A percentile compares a stretch with the other conserved stretches of the same genome.
phyloP scores from a whole-genome alignment of 768 basidiomycete species.

The Lactarius deliciosus region DNA sequence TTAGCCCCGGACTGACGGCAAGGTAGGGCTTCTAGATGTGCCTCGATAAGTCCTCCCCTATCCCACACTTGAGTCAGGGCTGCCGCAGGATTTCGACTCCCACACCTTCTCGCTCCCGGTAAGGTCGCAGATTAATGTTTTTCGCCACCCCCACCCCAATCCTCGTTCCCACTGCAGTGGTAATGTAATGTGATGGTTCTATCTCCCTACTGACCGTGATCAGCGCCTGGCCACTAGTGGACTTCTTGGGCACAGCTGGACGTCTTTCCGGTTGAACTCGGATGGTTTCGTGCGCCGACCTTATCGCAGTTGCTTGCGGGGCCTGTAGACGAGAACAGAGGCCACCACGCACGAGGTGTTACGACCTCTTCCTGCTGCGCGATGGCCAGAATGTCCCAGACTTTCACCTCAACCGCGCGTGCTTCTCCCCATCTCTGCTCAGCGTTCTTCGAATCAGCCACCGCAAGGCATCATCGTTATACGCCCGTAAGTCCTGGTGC shows the following conservation, averaged over 20 bases:
- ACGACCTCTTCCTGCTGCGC: not conserved
- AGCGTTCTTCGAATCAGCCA: conserved; percentile 7
- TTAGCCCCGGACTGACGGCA: not conserved
- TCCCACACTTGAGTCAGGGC: conserved; percentile 9
- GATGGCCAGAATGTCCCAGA: conserved; percentile 15
- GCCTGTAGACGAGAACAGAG: not conserved
- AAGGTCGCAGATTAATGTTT: not conserved
- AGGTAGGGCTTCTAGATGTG: conserved; percentile 25
- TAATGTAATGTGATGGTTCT: conserved; percentile 2
- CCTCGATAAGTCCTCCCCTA: conserved; percentile 25
- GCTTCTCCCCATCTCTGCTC: conserved; percentile 5
- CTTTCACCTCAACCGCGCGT: not conserved
- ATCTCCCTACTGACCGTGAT: not conserved
- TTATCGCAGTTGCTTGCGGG: not conserved
- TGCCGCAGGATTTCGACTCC: not conserved
- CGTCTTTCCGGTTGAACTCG: conserved; percentile 7
- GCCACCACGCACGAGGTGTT: not conserved
- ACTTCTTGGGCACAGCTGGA: not conserved
- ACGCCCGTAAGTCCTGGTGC: not conserved
- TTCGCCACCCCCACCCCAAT: not conserved
- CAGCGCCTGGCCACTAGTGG: not conserved
- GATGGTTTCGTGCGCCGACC: not conserved
- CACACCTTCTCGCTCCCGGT: conserved; percentile 5
- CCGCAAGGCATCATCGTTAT: not conserved
- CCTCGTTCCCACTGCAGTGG: not conserved